Evolutionary conservation across 163 green algal species (phyloP).

Genomic region (Scenedesmus sp.): DNA sequence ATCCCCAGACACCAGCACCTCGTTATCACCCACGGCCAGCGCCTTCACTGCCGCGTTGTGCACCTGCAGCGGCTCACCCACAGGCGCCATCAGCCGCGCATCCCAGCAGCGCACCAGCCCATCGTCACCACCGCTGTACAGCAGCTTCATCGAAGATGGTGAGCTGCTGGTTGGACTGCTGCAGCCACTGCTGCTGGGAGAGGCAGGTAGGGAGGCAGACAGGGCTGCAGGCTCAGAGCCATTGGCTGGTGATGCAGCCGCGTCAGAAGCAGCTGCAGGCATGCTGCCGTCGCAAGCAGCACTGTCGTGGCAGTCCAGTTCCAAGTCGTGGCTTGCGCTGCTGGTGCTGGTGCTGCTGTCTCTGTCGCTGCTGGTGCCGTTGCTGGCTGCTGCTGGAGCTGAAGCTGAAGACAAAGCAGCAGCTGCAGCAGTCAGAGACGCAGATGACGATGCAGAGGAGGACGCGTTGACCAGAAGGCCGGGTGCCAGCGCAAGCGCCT

Average conservation of each 20-base stretch:
- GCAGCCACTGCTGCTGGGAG: not conserved
- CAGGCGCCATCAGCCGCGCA: constrained; percentile 61
- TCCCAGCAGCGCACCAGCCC: constrained; percentile 75
- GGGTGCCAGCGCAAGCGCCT: constrained; percentile 61
- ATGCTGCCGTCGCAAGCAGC: not conserved
- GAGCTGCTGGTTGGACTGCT: constrained; percentile 22
- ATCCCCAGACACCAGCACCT: constrained; percentile 74
- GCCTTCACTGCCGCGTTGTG: constrained; percentile 36
- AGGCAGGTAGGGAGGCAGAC: not conserved
- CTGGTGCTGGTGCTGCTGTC: not conserved
- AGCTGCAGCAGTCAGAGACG: not conserved
- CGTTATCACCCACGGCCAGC: constrained; percentile 44
- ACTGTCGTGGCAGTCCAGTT: not conserved
- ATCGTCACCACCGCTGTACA: constrained; percentile 82
- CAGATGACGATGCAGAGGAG: not conserved
- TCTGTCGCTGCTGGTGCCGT: not conserved
- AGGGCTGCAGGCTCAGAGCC: too few relatives aligned
- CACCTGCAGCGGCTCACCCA: constrained; percentile 39
- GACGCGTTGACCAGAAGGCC: constrained; percentile 29
- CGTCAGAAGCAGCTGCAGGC: not conserved
- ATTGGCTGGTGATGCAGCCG: not conserved
- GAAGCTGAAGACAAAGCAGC: not conserved
- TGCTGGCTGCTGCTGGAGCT: constrained; percentile 6
- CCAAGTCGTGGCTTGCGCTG: not conserved
- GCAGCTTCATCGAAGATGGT: constrained; percentile 11